phyloP scores from a whole-genome alignment of 345 rosid species.

The Euphorbia tirucalli region DNA sequence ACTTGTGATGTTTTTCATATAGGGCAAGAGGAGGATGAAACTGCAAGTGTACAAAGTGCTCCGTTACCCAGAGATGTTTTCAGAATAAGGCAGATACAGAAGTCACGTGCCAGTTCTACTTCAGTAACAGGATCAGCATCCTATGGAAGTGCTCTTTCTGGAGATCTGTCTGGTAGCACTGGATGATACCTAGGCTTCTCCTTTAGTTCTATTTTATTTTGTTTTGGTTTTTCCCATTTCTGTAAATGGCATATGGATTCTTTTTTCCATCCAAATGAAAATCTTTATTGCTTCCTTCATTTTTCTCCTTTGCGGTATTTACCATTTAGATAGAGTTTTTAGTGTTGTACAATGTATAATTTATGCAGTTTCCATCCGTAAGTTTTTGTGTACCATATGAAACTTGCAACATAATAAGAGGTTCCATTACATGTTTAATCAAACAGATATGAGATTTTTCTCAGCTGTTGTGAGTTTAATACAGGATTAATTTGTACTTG shows the following conservation, averaged over 20 bases:
- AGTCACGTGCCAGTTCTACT: conserved; percentile 55
- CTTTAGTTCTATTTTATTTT: background rate
- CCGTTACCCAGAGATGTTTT: conserved; percentile 73
- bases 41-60: conserved; percentile 67
- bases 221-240: background rate
- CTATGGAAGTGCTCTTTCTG: conserved; percentile 82
- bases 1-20: conserved; percentile 10
- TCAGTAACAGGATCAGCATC: conserved; percentile 87
- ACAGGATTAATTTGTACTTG: too few relatives aligned
- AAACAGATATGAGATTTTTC: too few relatives aligned
- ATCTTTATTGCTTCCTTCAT: background rate
- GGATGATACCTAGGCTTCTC: conserved; percentile 25
- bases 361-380: background rate
- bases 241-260: background rate
- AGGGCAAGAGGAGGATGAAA: conserved; percentile 82
- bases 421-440: too few relatives aligned
- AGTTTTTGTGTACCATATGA: too few relatives aligned
- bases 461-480: too few relatives aligned
- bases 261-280: background rate
- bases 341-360: background rate
- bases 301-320: background rate
- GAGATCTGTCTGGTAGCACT: conserved; percentile 82
- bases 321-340: background rate
- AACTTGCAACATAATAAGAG: too few relatives aligned
- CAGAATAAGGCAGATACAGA: conserved; percentile 73